phyloP scores from a whole-genome alignment of 75 land plant species.

The Pinus albicaulis region DNA sequence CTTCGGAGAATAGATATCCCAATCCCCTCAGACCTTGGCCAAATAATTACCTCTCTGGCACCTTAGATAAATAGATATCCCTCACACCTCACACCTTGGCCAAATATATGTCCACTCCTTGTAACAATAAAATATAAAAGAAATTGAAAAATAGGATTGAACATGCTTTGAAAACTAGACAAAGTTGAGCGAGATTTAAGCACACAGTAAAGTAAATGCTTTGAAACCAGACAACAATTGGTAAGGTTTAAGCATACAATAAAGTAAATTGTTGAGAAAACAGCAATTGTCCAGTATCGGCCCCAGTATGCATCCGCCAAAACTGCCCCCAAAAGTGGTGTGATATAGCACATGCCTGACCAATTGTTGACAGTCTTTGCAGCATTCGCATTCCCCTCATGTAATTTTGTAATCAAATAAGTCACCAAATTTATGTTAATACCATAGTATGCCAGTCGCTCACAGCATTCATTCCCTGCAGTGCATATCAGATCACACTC shows the following conservation, averaged over 20 bases:
- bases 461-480: slow-evolving; percentile 30
- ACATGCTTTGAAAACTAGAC: background rate
- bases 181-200: background rate
- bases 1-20: no score
- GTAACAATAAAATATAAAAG: background rate
- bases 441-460: slow-evolving; percentile 41
- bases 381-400: slow-evolving; percentile 75
- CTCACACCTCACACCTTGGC: background rate
- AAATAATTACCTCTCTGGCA: no score
- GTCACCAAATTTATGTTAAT: slow-evolving; percentile 52
- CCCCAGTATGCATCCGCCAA: slow-evolving; percentile 95
- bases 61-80: no score
- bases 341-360: slow-evolving; percentile 86
- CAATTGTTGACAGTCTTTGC: slow-evolving; percentile 86
- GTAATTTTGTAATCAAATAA: slow-evolving; percentile 65
- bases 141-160: background rate
- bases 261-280: slow-evolving; percentile 74
- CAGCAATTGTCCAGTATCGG: slow-evolving; percentile 84
- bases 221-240: background rate
- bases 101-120: background rate
- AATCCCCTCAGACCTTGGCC: no score
- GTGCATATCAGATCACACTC: background rate
- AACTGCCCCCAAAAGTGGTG: slow-evolving; percentile 91
- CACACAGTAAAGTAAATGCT: slow-evolving; percentile 74
- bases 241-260: slow-evolving; percentile 39